phyloP scores from a whole-genome alignment of 345 rosid species.

The Raphanus raphanistrum region DNA sequence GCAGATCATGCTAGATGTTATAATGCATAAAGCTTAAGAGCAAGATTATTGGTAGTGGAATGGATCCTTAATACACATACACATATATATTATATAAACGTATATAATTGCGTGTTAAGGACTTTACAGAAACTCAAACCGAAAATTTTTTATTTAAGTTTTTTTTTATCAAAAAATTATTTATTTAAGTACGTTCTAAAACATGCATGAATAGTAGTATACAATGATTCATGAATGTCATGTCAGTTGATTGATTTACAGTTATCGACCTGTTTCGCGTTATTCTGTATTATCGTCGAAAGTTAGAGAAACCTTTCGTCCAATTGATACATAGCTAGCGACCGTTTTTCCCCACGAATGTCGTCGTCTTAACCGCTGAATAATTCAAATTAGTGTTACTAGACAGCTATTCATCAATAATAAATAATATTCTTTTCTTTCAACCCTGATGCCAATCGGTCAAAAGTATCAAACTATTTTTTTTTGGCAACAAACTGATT shows the following conservation, averaged over 20 bases:
- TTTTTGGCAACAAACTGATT: too few species aligned
- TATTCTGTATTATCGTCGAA: neutral
- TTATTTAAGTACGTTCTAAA: neutral
- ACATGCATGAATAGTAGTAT: neutral
- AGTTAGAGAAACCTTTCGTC: neutral
- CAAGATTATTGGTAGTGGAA: too few species aligned
- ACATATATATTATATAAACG: too few species aligned
- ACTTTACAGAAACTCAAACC: too few species aligned
- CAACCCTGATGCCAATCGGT: neutral
- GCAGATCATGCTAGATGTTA: neutral
- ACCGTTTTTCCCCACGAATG: neutral
- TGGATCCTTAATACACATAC: too few species aligned
- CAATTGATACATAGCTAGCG: neutral
- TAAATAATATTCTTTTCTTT: neutral
- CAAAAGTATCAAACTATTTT: neutral
- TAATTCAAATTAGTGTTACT: neutral
- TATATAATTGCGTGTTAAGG: too few species aligned
- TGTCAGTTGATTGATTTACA: neutral
- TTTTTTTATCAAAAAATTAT: too few species aligned
- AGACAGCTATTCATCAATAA: neutral
- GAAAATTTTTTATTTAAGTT: too few species aligned
- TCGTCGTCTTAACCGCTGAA: neutral
- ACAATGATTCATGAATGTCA: neutral
- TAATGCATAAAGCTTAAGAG: neutral
- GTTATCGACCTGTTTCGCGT: neutral